Evolutionary conservation across 192 early-diverging fungal genomes (phyloP).

Genomic region (Spizellomyces sp.): DNA sequence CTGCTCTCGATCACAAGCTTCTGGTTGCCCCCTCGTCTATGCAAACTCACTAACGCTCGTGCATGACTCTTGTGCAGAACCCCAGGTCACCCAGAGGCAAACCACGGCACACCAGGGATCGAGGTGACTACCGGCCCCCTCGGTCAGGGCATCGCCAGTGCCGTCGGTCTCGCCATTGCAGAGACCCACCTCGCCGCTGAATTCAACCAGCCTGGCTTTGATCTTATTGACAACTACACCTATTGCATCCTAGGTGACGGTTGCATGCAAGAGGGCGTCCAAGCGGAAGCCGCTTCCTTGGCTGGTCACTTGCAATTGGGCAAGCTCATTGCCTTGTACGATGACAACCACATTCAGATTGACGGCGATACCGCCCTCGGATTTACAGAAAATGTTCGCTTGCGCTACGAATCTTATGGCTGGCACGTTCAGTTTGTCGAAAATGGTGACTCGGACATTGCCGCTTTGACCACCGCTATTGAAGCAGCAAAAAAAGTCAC

Average conservation of each 20-base stretch:
- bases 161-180: conserved; percentile 92
- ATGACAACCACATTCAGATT: conserved; percentile 95
- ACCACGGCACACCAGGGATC: conserved; percentile 82
- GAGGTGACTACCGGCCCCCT: conserved; percentile 98
- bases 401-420: conserved; percentile 90
- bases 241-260: conserved; percentile 90
- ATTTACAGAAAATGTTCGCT: conserved; percentile 89
- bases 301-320: conserved; percentile 84
- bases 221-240: conserved; percentile 84
- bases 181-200: conserved; percentile 85
- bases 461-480: conserved; percentile 72
- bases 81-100: conserved; percentile 92
- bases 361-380: conserved; percentile 76
- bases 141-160: conserved; percentile 89
- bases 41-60: conserved; percentile 10
- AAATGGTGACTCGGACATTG: conserved; percentile 83
- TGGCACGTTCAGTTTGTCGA: conserved; percentile 82
- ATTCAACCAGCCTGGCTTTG: conserved; percentile 89
- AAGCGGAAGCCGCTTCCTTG: conserved; percentile 86
- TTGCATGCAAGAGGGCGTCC: conserved; percentile 97
- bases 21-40: neutral
- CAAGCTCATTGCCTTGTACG: conserved; percentile 93
- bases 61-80: conserved; percentile 58
- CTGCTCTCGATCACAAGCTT: neutral
- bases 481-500: conserved; percentile 80